phyloP scores from a whole-genome alignment of 805 yeast species.

The Maudiozyma saulgeensis region DNA sequence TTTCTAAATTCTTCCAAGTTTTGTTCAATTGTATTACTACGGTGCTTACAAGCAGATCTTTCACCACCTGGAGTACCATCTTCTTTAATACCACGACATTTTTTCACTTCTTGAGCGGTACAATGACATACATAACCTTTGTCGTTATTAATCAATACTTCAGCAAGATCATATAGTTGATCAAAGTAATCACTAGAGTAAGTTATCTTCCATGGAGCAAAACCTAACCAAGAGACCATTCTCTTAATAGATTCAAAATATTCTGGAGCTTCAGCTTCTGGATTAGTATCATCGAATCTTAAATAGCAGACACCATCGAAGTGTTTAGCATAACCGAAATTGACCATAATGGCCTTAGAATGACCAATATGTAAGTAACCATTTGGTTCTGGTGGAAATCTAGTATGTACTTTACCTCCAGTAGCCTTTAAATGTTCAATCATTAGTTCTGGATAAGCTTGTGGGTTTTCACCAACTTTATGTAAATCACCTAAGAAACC shows the following conservation, averaged over 20 bases:
- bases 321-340: slow-evolving; percentile 91
- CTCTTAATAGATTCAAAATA: slow-evolving; percentile 76
- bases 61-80: slow-evolving; percentile 94
- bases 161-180: slow-evolving; percentile 79
- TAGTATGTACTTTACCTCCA: slow-evolving; percentile 74
- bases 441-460: slow-evolving; percentile 78
- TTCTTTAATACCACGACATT: slow-evolving; percentile 79
- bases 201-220: slow-evolving; percentile 86
- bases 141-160: slow-evolving; percentile 57
- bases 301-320: slow-evolving; percentile 82
- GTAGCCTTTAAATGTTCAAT: slow-evolving; percentile 69
- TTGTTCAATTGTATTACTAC: slow-evolving; percentile 61
- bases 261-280: slow-evolving; percentile 94
- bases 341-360: slow-evolving; percentile 94
- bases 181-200: slow-evolving; percentile 95
- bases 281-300: slow-evolving; percentile 95
- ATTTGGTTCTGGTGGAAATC: slow-evolving; percentile 98
- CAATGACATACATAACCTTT: slow-evolving; percentile 90
- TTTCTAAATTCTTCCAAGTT: slow-evolving; percentile 73
- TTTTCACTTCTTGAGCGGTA: slow-evolving; percentile 82
- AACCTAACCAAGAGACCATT: slow-evolving; percentile 91
- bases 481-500: slow-evolving; percentile 95
- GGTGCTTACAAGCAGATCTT: slow-evolving; percentile 72
- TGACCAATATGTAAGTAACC: slow-evolving; percentile 99
- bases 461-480: slow-evolving; percentile 92